phyloP scores from a whole-genome alignment of 2,329 filamentous ascomycete species.

The Talaromyces sp. region DNA sequence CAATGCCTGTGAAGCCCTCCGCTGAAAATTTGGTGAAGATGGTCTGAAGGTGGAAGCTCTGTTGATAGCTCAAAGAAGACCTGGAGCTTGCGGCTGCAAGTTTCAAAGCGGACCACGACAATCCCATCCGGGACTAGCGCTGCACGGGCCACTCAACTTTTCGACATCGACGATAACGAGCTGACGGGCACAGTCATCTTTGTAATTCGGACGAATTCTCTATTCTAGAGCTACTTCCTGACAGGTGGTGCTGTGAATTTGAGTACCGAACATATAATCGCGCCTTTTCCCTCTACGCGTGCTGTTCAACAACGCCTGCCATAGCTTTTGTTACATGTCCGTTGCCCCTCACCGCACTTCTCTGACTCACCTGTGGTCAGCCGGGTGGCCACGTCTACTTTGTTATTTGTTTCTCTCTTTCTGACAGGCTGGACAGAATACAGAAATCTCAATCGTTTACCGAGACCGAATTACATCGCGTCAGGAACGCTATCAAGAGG shows the following conservation, averaged over 20 bases:
- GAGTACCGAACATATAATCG: not conserved
- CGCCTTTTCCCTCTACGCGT: not conserved
- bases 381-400: not conserved
- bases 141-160: conserved; percentile 13
- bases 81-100: conserved; percentile 11
- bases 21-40: conserved; percentile 10
- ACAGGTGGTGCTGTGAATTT: not conserved
- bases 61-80: conserved; percentile 22
- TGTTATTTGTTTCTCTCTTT: not conserved
- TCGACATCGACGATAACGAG: not conserved
- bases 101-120: conserved; percentile 6
- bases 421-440: not conserved
- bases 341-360: not conserved
- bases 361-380: not conserved
- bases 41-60: conserved; percentile 15
- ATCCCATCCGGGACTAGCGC: conserved; percentile 27
- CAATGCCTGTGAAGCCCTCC: conserved; percentile 3
- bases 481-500: not conserved
- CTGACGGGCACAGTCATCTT: not conserved
- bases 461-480: not conserved
- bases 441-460: not conserved
- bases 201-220: not conserved
- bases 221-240: not conserved
- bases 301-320: not conserved
- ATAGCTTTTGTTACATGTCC: not conserved